Base-by-base conservation (phyloP, 148 eudicot genomes). In the Cornus suecica region DNA sequence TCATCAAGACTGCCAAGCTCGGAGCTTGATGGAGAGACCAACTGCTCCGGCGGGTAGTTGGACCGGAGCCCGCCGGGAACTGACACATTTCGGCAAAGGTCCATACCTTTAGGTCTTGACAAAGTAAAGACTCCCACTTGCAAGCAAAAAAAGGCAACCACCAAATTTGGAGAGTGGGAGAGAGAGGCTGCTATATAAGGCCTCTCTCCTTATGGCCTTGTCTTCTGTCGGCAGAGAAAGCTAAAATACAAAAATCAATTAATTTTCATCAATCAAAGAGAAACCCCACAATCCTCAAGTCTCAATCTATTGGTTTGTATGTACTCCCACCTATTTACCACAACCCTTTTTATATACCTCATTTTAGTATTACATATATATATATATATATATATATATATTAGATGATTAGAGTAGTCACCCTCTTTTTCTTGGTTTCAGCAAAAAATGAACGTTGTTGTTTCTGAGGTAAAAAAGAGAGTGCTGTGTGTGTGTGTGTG, bases 1-100 rank as follows among this genome's bases (percentile, higher is more conserved):
- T 79, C 80, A 30, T 64, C 79, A 41, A 79, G 77, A 62, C 72
- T 72, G 52, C 78, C 80, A 76, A 68, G 81, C 29, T 67, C 64
- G 13, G 71, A 20, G 71, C 27, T 56, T 37, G 81, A 66, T n/a
- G 76, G 69, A 27, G 65, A 58, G 25, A 72, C 25, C n/a, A 52
- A 45, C 42, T 73, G 77, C 68, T 68, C 72, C 60, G 70, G 80
- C 22, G 66, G 51, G 32, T 72, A 68, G 2, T 56, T 30, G 11
- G 80, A 31, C 20, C 48, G 76, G 0, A 67, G 32, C 13, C 74
- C 76, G 15, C 71, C 80, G 65, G 77, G 32, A 74, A 79, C 64
- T 28, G 74, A 24, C 26, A 63, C 56, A 62, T 74, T 74, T 68
- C 65, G 70, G 74, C 74, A 79, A 9, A 62, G 69, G 32, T 74